These are phyloP conservation scores for Lophiostoma macrostomum DNA, from an alignment of 495 filamentous ascomycete species.

Conservation along the genomic window DNA sequence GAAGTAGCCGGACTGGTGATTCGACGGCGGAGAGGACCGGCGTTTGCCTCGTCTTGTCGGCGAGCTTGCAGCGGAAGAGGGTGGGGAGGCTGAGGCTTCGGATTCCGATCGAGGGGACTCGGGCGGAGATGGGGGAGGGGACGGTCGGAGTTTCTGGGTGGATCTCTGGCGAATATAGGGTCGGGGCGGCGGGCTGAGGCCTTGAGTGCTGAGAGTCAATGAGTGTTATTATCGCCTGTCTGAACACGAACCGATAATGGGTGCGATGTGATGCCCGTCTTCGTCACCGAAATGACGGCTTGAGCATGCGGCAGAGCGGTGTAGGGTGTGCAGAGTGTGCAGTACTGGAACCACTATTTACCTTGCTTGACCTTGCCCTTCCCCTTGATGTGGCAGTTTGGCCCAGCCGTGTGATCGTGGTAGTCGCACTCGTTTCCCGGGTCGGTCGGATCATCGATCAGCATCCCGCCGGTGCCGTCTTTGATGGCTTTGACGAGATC, in stretches of 20 bases:
- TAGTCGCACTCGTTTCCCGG: conserved; percentile 42
- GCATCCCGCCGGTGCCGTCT: conserved; percentile 41
- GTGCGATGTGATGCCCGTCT: conserved; percentile 16
- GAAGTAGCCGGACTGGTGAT: conserved; percentile 30
- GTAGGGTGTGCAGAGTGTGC: conserved; percentile 8
- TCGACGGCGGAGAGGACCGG: conserved; percentile 31
- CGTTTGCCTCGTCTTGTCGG: conserved; percentile 25
- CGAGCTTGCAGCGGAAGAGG: conserved; percentile 25
- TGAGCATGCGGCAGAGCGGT: conserved; percentile 1
- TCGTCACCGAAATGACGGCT: conserved; percentile 23
- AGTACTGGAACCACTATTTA: conserved; percentile 30
- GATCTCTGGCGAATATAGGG: conserved; percentile 27
- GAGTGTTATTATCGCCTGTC: conserved; percentile 26
- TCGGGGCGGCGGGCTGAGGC: conserved; percentile 14
- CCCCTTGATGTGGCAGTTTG: conserved; percentile 36
- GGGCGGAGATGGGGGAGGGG: conserved; percentile 27
- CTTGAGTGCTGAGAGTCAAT: conserved; percentile 31
- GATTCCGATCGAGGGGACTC: conserved; percentile 11
- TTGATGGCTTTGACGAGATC: conserved; percentile 51
- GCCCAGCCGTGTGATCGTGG: conserved; percentile 47
- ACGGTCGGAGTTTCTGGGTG: conserved; percentile 11
- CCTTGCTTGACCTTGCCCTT: conserved; percentile 35
- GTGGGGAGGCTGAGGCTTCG: conserved; percentile 1
- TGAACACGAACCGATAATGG: conserved; percentile 21
- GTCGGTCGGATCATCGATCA: conserved; percentile 51